Conservation (phyloP, 306 rosid species). For the Cicer yamashitae region DNA sequence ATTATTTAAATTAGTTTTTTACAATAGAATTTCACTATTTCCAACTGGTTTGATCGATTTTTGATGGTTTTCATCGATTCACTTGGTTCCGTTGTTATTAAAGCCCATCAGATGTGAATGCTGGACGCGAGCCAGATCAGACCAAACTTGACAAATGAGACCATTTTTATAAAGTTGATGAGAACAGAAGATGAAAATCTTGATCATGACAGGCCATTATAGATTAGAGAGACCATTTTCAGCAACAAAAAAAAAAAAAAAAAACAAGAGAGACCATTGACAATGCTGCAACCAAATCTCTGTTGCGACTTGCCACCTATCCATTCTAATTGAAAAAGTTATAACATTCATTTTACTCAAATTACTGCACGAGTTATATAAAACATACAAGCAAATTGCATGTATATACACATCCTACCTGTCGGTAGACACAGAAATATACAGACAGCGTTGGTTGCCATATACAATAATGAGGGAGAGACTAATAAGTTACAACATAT, state of each 20-base stretch:
- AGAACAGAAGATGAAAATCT: background rate
- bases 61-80: background rate
- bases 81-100: background rate
- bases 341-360: background rate
- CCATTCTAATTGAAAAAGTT: background rate
- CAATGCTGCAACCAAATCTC: background rate
- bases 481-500: constrained; percentile 25
- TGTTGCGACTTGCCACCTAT: background rate
- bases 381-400: constrained; percentile 16
- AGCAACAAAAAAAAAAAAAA: too few relatives aligned
- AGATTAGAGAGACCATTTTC: too few relatives aligned
- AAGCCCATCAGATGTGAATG: background rate
- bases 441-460: background rate
- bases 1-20: background rate
- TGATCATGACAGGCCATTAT: background rate
- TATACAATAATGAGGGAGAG: background rate
- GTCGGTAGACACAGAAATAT: constrained; percentile 10
- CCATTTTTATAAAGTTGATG: background rate
- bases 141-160: background rate
- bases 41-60: background rate
- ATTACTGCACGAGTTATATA: background rate
- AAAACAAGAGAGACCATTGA: background rate
- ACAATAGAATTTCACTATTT: background rate
- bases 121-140: background rate
- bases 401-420: constrained; percentile 22